Evolutionary conservation across 306 rosid genomes (phyloP).

Genomic region (Canavalia ensiformis): DNA sequence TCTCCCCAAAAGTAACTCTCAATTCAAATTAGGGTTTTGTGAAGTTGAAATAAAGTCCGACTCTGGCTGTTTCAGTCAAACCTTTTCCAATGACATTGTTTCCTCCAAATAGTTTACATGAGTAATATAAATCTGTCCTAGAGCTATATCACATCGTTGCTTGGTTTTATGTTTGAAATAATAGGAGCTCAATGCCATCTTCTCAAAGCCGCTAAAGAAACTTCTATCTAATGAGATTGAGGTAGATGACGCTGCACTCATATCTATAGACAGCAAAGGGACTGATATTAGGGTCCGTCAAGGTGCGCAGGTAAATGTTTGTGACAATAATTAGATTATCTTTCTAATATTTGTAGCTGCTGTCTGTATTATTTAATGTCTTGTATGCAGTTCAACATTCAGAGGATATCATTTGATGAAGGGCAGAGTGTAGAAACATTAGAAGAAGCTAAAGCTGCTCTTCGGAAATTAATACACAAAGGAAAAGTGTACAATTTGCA

Average conservation of each 20-base stretch:
- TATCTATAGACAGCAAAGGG: constrained; percentile 98
- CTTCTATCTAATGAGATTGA: constrained; percentile 83
- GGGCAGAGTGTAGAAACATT: constrained; percentile 90
- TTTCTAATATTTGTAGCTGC: constrained; percentile 15
- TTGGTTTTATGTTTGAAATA: constrained; percentile 41
- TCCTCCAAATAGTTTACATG: not conserved
- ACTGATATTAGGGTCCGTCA: constrained; percentile 95
- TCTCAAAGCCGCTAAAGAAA: constrained; percentile 94
- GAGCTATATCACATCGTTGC: constrained; percentile 26
- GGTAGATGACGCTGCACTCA: constrained; percentile 97
- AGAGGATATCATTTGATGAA: constrained; percentile 91
- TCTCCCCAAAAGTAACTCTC: not conserved
- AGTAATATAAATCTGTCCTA: not conserved
- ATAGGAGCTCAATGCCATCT: constrained; percentile 90
- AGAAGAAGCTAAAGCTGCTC: constrained; percentile 96
- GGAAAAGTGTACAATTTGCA: constrained; percentile 77
- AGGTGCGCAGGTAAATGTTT: constrained; percentile 86
- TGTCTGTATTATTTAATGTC: constrained; percentile 1
- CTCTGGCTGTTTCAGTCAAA: constrained; percentile 30
- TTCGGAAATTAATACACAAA: constrained; percentile 77
- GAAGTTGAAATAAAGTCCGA: constrained; percentile 26
- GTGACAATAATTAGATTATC: not conserved
- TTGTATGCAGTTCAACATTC: constrained; percentile 86
- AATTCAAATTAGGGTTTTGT: not conserved
- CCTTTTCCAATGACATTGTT: constrained; percentile 7